Evolutionary conservation across 169 alveolate genomes (phyloP), one percentile per base, ranked within the genome.

Genomic region (Neospora caninum): DNA sequence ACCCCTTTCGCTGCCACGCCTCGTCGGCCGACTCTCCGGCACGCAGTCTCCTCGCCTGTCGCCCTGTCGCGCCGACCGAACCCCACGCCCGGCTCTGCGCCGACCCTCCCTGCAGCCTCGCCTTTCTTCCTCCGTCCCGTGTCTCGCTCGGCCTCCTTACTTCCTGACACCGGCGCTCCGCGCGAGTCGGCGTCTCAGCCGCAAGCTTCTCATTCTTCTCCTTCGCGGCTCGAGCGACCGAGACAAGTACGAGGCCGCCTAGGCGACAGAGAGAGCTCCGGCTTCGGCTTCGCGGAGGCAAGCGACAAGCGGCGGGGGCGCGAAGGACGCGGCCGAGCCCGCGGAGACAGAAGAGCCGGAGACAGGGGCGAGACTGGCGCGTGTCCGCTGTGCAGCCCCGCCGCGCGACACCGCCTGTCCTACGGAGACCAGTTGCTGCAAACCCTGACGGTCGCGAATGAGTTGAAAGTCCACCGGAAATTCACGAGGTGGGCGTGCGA

Each of bases 361-460:
- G 73, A 64, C 73, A 4, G 34, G 31, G 20, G 25, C 73, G 73
- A 13, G 22, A 13, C n/a, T 0, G 22, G 89, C 64, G 22, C 16
- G 38, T 82, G 89, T 31, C 69, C 89, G 2, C 43, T 36, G n/a
- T 82, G 89, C 89, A 82, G 64, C 38, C n/a, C 67, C 6, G 38
- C 64, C 0, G 89, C 31, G 64, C 2, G 89, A 38, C 54, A 82
- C 67, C 58, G 31, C 25, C 64, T 82, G 31, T 41, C 67, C 9
- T 82, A 82, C 64, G 89, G 67, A 42, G 89, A 82, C 41, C 86
- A 78, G n/a, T 34, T 82, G 69, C 89, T 82, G 53, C 89, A 82
- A 49, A 22, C 89, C 7, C 41, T 42, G 31, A 29, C 89, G 18
- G 64, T 82, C 13, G 6, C 69, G 89, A 82, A 82, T 41, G 89